Evolutionary conservation across 805 yeast genomes (phyloP), one percentile per base, ranked within the genome.

Genomic region (Ogataea corticis): DNA sequence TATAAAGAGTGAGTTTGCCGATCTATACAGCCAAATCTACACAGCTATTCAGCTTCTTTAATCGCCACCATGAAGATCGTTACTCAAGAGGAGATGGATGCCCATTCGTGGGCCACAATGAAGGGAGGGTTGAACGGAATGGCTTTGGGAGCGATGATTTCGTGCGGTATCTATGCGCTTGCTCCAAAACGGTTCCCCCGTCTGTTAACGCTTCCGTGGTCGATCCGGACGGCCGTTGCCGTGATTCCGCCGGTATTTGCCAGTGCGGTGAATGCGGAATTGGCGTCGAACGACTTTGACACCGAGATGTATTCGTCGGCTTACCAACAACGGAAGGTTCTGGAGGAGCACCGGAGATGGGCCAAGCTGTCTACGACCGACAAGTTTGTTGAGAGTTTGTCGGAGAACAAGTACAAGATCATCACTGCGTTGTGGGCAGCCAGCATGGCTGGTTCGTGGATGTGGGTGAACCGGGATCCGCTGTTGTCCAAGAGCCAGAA

Each of bases 401-500:
- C 76, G 34, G 76, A 70, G 44, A 71, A 82, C 68, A 85, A 83
- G 62, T 86, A 85, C 65, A 75, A 76, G 61, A 74, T 85, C 52
- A 81, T 87, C 53, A 77, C 83, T 16, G 82, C 79, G 45, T 76
- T 85, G 7, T 87, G 96, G 96, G 90, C 87, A 4, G 85, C 80
- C 17, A 83, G 92, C 3, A 67, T 87, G 71, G 86, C 75, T 54
- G 96, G 90, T 1, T 84, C 95, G 4, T 88, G 92, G 88, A 77
- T 68, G 38, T 58, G 70, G 36, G 88, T 86, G 42, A 82, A 86
- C 68, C 78, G 76, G 55, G 96, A 88, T 63, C 83, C 81, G 52
- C 70, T 82, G 62, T 77, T 88, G 84, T 78, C 87, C 44, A 76
- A 73, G 52, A 69, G 94, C 4, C 96, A 88, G 69, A 88, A 86